Percentiles rank a stretch among this genome's conserved stretches.
phyloP scores from a whole-genome alignment of 2,329 filamentous ascomycete genomes.

The Herpotrichia juniperi region DNA sequence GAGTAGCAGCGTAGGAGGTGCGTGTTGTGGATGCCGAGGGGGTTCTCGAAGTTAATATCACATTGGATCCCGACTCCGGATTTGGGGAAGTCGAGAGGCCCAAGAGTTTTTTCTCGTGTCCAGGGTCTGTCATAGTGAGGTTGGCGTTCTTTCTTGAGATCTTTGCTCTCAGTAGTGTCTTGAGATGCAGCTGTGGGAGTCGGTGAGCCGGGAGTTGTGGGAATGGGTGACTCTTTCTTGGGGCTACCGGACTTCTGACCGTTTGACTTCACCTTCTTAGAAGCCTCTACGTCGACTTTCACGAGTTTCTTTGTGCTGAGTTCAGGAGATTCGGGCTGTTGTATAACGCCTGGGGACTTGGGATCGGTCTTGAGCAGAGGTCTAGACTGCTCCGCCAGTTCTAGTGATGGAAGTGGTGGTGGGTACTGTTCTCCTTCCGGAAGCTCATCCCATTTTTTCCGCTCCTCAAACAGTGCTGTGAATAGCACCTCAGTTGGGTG shows the following conservation, averaged over 20 bases:
- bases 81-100: constrained; percentile 77
- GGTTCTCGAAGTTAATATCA: constrained; percentile 90
- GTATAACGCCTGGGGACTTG: constrained; percentile 14
- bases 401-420: constrained; percentile 15
- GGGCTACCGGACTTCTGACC: not conserved
- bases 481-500: constrained; percentile 67
- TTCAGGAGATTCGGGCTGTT: constrained; percentile 16
- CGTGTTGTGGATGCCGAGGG: constrained; percentile 84
- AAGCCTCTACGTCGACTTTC: constrained; percentile 7
- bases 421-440: constrained; percentile 52
- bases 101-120: constrained; percentile 54
- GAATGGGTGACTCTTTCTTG: constrained; percentile 32
- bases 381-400: constrained; percentile 10
- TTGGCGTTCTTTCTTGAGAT: constrained; percentile 21
- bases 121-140: constrained; percentile 42
- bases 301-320: constrained; percentile 6
- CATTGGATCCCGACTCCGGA: constrained; percentile 80
- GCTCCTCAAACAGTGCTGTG: constrained; percentile 66
- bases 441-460: constrained; percentile 73
- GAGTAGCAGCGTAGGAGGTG: constrained; percentile 83
- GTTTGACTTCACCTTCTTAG: constrained; percentile 6
- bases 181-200: constrained; percentile 15
- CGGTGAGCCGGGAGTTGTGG: constrained; percentile 29
- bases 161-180: not conserved
- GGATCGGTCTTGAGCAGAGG: not conserved